phyloP scores from a whole-genome alignment of 129 eudicot species.

The Escallonia rubra region DNA sequence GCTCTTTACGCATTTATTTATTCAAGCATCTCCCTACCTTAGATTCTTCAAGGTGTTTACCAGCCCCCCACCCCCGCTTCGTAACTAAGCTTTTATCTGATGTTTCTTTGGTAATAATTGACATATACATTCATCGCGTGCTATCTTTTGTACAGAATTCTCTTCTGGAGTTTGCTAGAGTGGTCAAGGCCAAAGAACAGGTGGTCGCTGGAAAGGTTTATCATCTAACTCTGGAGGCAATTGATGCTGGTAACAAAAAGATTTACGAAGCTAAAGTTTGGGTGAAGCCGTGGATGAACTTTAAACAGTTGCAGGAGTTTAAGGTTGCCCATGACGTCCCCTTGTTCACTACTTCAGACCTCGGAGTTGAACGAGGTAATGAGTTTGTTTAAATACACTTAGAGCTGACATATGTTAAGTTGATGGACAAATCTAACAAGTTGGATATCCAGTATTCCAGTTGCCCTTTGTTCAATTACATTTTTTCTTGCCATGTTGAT shows the following conservation, averaged over 20 bases:
- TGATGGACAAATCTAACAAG: too few relatives aligned
- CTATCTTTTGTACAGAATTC: slow-evolving; percentile 26
- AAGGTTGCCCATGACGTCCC: slow-evolving; percentile 22
- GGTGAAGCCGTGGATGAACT: slow-evolving; percentile 62
- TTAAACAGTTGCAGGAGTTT: slow-evolving; percentile 42
- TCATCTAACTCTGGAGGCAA: slow-evolving; percentile 43
- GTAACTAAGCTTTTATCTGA: too few relatives aligned
- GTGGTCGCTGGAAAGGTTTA: slow-evolving; percentile 53
- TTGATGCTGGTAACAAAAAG: slow-evolving; percentile 30
- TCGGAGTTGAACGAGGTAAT: slow-evolving; percentile 12
- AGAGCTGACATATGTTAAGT: too few relatives aligned
- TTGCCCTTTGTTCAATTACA: too few relatives aligned
- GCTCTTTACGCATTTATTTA: too few relatives aligned
- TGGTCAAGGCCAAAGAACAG: slow-evolving; percentile 41
- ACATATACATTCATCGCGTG: too few relatives aligned
- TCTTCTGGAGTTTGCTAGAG: slow-evolving; percentile 33
- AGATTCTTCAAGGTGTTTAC: too few relatives aligned
- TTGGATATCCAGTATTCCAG: too few relatives aligned
- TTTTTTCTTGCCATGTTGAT: too few relatives aligned
- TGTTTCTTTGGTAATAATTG: too few relatives aligned
- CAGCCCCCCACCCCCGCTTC: too few relatives aligned
- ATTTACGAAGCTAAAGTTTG: slow-evolving; percentile 49
- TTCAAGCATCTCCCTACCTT: too few relatives aligned
- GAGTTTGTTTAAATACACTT: neutral
- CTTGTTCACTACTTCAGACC: slow-evolving; percentile 1